Evolutionary conservation across 768 basidiomycete species (phyloP).

Genomic region (Hygrophoropsis aurantiaca): DNA sequence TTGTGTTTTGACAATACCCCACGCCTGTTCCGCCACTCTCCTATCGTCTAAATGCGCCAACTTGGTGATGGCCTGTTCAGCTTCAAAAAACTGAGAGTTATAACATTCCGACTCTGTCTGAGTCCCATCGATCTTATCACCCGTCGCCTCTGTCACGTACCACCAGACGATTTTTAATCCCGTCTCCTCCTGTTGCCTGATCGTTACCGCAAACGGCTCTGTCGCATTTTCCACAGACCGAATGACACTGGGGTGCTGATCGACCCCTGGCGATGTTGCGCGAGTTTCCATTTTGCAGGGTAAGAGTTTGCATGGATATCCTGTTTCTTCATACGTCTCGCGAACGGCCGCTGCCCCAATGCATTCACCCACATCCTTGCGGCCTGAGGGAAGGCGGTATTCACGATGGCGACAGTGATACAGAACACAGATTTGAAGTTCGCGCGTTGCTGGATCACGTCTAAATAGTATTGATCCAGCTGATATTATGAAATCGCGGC

Average conservation of each 20-base stretch:
- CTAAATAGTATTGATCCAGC: constrained; percentile 20
- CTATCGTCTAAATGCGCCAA: constrained; percentile 38
- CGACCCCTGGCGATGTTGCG: constrained; percentile 48
- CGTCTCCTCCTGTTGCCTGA: constrained; percentile 22
- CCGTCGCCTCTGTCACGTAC: constrained; percentile 41
- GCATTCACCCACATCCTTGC: constrained; percentile 57
- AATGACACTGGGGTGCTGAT: constrained; percentile 30
- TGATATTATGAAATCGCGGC: constrained; percentile 17
- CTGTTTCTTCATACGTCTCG: constrained; percentile 69
- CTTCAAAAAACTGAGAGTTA: constrained; percentile 37
- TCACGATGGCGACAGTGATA: constrained; percentile 8
- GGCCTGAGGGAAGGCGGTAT: constrained; percentile 58
- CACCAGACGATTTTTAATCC: constrained; percentile 52
- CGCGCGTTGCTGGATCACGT: background rate
- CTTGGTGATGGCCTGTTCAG: constrained; percentile 32
- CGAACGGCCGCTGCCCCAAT: constrained; percentile 52
- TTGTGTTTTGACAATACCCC: too few species aligned
- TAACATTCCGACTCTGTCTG: constrained; percentile 45
- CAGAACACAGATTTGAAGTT: constrained; percentile 16
- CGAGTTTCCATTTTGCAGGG: constrained; percentile 52
- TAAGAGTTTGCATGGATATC: constrained; percentile 52
- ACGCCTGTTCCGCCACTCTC: too few species aligned
- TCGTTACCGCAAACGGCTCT: constrained; percentile 38
- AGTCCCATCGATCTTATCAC: constrained; percentile 39
- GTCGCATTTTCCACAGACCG: constrained; percentile 14